Percentiles rank a stretch among this genome's conserved stretches.
These are phyloP conservation scores for Fraxinus greggii DNA, from an alignment of 305 asterid species.

Conservation along the genomic window DNA sequence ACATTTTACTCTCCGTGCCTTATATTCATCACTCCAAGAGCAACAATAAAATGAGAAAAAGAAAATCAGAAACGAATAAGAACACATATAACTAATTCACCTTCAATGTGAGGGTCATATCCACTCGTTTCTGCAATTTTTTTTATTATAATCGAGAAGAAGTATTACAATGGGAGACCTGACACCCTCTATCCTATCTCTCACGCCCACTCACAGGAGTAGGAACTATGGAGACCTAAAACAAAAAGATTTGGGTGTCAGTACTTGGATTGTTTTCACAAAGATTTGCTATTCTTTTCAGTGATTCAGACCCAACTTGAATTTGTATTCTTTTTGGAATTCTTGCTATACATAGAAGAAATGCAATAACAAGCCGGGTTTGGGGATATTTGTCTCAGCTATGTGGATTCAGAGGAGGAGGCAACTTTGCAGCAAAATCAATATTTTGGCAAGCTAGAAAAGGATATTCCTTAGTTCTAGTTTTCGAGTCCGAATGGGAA, in stretches of 20 bases:
- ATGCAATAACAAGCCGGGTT: neutral
- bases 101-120: neutral
- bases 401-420: slow-evolving; percentile 95
- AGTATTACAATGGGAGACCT: neutral
- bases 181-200: neutral
- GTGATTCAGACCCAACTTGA: neutral
- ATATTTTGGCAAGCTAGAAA: slow-evolving; percentile 87
- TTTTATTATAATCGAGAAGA: no score
- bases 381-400: slow-evolving; percentile 37
- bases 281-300: neutral
- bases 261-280: no score
- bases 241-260: neutral
- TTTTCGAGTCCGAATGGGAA: slow-evolving; percentile 76
- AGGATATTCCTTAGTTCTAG: slow-evolving; percentile 81
- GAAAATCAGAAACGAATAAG: neutral
- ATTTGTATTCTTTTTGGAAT: neutral
- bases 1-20: neutral
- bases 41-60: neutral
- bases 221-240: neutral
- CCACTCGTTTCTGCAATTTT: neutral
- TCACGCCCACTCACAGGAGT: neutral
- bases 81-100: neutral
- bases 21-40: neutral
- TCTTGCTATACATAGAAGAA: neutral
- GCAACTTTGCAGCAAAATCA: slow-evolving; percentile 86